These are phyloP conservation scores for Penicillium verhagenii DNA, from an alignment of 495 filamentous ascomycete species.

Conservation along the genomic window DNA sequence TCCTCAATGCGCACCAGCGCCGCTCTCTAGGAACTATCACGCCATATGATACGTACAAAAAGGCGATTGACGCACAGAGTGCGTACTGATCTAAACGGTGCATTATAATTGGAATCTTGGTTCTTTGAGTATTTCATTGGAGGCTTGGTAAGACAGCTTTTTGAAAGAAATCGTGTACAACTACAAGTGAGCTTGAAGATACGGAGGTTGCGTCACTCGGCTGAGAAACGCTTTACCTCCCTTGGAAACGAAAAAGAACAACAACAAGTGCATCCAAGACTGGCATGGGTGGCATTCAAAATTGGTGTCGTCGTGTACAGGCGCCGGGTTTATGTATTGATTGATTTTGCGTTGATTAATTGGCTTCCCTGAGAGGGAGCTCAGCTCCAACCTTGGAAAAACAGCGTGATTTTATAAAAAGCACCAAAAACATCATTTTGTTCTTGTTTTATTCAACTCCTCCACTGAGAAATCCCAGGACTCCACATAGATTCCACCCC, in stretches of 20 bases:
- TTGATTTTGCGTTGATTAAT: background rate
- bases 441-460: background rate
- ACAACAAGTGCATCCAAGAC: background rate
- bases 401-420: background rate
- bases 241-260: background rate
- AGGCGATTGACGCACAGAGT: constrained; percentile 36
- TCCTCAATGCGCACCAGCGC: constrained; percentile 79
- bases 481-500: too few relatives aligned
- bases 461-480: too few relatives aligned
- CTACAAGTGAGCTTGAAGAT: background rate
- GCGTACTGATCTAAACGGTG: constrained; percentile 11
- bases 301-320: background rate
- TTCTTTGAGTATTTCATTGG: constrained; percentile 1
- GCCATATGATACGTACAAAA: constrained; percentile 67
- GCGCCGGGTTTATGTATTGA: background rate
- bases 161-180: background rate
- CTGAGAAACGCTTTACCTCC: background rate
- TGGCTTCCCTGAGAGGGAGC: background rate
- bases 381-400: background rate
- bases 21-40: constrained; percentile 82
- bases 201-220: background rate
- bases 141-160: background rate
- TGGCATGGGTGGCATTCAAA: background rate
- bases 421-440: background rate
- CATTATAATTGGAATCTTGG: background rate